Evolutionary conservation across 306 rosid species (phyloP).

Genomic region (Rosa multiflora): DNA sequence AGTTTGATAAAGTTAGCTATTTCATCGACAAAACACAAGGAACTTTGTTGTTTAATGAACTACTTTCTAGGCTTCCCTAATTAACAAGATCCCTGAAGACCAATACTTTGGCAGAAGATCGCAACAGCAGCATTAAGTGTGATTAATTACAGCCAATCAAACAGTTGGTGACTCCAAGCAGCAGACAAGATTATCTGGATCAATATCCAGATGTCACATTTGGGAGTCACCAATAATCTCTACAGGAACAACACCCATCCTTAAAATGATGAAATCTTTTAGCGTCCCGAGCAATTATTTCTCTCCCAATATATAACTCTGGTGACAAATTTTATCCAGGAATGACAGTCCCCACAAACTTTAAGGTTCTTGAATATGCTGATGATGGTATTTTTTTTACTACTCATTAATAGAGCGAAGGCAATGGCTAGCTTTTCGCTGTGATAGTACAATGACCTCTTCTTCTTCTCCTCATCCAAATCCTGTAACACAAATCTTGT

Average conservation of each 20-base stretch:
- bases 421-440: slow-evolving; percentile 70
- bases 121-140: neutral
- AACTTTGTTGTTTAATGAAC: neutral
- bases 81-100: neutral
- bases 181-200: neutral
- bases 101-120: slow-evolving; percentile 2
- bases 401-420: slow-evolving; percentile 57
- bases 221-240: slow-evolving; percentile 59
- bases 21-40: neutral
- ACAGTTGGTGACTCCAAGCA: slow-evolving; percentile 2
- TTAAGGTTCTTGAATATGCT: slow-evolving; percentile 69
- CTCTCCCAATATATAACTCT: slow-evolving; percentile 49
- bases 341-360: slow-evolving; percentile 69
- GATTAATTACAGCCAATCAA: neutral
- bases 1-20: neutral
- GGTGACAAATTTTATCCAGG: slow-evolving; percentile 56
- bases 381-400: slow-evolving; percentile 39
- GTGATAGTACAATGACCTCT: slow-evolving; percentile 52
- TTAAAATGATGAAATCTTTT: slow-evolving; percentile 64
- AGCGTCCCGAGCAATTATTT: slow-evolving; percentile 58
- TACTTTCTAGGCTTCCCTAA: neutral
- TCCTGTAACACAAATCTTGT: slow-evolving; percentile 60
- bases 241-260: slow-evolving; percentile 63
- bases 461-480: slow-evolving; percentile 53
- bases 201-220: slow-evolving; percentile 9